Evolutionary conservation across 2,329 filamentous ascomycete species (phyloP), one percentile per base, ranked within the genome.

Genomic region (Onygena corvina): DNA sequence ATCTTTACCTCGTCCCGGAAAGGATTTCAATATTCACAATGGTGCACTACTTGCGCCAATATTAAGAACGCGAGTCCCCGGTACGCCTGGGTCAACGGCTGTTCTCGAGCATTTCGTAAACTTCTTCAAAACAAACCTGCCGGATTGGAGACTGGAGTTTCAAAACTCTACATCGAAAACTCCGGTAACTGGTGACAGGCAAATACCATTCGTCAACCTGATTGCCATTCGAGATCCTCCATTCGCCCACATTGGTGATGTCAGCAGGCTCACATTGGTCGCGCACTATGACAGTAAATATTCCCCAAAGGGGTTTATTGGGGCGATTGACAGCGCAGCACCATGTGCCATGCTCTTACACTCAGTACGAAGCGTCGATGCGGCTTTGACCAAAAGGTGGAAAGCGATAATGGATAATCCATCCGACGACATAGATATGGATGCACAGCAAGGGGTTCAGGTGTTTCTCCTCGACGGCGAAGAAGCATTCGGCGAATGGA

Each of bases 301-400:
- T 51, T 73, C 72, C 21, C 90, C 89, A 0, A 70, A 81, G 53
- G 90, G 88, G 0, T 98, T 98, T 64, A 84, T 98, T 51, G 92
- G 92, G 0, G 92, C 90, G 0, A 93, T 80, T 11, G 92, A 98
- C 62, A 94, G 87, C 59, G 92, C 92, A 1, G 92, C 86, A 14
- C 89, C 92, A 7, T 96, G 90, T 65, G 92, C 92, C 0, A 88
- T 96, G 75, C 74, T 98, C 51, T 76, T 98, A 78, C 86, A 94
- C 63, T 80, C 83, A 9, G 86, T 89, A 53, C 75, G 82, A 56
- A 85, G 80, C 54, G 78, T 98, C 40, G 89, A 96, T 60, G 74
- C 71, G 1, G 86, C 85, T 2, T 68, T 96, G 62, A 85, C 82
- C 25, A 76, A 75, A 61, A 94, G 90, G 68, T 96, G 92, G 86